Evolutionary conservation across 805 yeast species (phyloP).

Genomic region (Cyberlindnera samutprakarnensis): DNA sequence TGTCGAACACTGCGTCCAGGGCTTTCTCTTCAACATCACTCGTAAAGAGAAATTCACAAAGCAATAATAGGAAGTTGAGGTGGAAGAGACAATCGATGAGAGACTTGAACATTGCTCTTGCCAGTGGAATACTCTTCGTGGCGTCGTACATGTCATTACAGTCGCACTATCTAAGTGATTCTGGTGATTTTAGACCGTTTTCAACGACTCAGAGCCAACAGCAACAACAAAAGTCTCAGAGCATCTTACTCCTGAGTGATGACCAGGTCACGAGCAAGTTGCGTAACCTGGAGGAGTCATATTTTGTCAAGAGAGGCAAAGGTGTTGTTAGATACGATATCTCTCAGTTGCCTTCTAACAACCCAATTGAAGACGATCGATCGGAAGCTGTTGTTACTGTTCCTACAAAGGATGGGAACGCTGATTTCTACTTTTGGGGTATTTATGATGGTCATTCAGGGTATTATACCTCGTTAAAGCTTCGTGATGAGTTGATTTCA

Average conservation of each 20-base stretch:
- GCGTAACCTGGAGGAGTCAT: constrained; percentile 73
- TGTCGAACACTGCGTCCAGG: too few relatives aligned
- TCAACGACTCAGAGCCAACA: constrained; percentile 18
- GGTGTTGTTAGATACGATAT: constrained; percentile 88
- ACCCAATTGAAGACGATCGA: constrained; percentile 92
- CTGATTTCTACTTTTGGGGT: constrained; percentile 95
- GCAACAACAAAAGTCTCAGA: constrained; percentile 36
- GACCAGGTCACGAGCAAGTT: constrained; percentile 65
- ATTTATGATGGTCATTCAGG: constrained; percentile 97
- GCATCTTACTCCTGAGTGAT: constrained; percentile 50
- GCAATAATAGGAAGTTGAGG: constrained; percentile 1
- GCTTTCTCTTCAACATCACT: too few relatives aligned
- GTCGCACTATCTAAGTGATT: constrained; percentile 18
- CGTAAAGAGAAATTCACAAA: too few relatives aligned
- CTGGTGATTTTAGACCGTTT: constrained; percentile 18
- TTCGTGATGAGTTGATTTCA: constrained; percentile 71
- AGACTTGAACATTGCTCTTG: constrained; percentile 19
- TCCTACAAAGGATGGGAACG: constrained; percentile 37
- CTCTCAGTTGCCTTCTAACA: constrained; percentile 83
- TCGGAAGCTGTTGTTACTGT: constrained; percentile 75
- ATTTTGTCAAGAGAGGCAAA: constrained; percentile 70
- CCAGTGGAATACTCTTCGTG: constrained; percentile 23
- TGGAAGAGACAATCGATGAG: constrained; percentile 4
- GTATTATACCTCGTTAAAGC: constrained; percentile 83
- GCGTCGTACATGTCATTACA: constrained; percentile 22